These are phyloP conservation scores for Cytospora mali DNA, from an alignment of 2,329 filamentous ascomycete species.

Conservation along the genomic window DNA sequence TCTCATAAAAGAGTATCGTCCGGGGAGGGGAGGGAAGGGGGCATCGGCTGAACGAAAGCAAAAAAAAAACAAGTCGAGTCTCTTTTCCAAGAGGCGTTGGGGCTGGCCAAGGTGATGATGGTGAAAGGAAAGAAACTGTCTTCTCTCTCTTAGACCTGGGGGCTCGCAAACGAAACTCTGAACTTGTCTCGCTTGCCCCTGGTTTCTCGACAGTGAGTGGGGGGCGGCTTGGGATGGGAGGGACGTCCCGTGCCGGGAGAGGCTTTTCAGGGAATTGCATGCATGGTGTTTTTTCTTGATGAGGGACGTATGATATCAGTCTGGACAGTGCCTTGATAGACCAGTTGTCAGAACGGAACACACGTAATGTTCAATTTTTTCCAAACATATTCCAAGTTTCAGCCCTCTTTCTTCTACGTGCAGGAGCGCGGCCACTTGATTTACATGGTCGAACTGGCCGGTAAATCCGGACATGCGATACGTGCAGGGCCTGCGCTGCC, in stretches of 20 bases:
- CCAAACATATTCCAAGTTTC: neutral
- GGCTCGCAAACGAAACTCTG: neutral
- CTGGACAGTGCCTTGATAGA: constrained; percentile 3
- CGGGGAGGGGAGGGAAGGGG: neutral
- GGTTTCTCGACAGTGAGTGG: constrained; percentile 49
- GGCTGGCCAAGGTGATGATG: neutral
- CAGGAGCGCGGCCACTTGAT: neutral
- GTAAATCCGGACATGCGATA: neutral
- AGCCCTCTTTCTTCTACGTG: neutral
- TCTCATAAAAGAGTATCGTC: too few relatives aligned
- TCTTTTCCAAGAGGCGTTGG: neutral
- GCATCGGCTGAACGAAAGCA: neutral
- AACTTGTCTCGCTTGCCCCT: neutral
- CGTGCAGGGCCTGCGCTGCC: neutral
- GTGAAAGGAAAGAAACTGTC: constrained; percentile 53
- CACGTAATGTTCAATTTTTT: neutral
- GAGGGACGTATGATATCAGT: constrained; percentile 6
- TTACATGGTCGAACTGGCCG: neutral
- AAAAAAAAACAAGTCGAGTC: too few relatives aligned
- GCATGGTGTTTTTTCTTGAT: constrained; percentile 4
- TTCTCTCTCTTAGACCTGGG: constrained; percentile 61
- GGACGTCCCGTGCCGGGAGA: constrained; percentile 50
- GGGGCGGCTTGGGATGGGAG: constrained; percentile 57
- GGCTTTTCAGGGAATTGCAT: constrained; percentile 4
- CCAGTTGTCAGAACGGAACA: neutral